Percentiles rank a stretch among this genome's conserved stretches.
These are phyloP conservation scores for Candida buenavistaensis DNA, from an alignment of 1,139 yeast genomes.

Conservation along the genomic window DNA sequence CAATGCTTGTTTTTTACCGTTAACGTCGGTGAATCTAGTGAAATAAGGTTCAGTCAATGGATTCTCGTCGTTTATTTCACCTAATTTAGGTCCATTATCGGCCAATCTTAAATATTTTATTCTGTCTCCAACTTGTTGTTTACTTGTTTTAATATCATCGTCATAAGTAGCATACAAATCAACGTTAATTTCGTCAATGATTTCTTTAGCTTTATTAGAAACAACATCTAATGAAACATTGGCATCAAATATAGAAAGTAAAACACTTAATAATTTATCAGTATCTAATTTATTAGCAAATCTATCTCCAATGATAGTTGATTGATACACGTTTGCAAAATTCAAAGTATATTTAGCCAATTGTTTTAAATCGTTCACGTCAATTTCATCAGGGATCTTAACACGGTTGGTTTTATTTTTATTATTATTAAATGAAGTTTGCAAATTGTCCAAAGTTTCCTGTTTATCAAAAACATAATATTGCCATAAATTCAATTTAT, in stretches of 20 bases:
- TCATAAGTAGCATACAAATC: constrained; percentile 77
- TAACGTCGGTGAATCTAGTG: constrained; percentile 59
- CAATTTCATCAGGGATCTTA: constrained; percentile 31
- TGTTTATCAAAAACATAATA: constrained; percentile 70
- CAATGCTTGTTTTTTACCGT: constrained; percentile 65
- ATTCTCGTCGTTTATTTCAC: constrained; percentile 50
- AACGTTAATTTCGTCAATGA: constrained; percentile 76
- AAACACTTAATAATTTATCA: constrained; percentile 47
- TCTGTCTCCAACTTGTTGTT: constrained; percentile 71
- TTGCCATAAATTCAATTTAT: constrained; percentile 77
- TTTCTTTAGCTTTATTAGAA: constrained; percentile 43
- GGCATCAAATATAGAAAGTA: constrained; percentile 31
- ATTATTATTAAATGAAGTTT: constrained; percentile 39
- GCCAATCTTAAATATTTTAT: constrained; percentile 76
- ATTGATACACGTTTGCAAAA: constrained; percentile 29
- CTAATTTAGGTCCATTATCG: constrained; percentile 75
- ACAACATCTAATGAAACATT: constrained; percentile 31
- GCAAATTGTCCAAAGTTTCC: constrained; percentile 31
- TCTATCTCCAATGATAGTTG: constrained; percentile 34
- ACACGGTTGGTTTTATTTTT: constrained; percentile 22
- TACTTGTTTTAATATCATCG: constrained; percentile 62
- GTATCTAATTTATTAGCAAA: constrained; percentile 56
- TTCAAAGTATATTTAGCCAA: constrained; percentile 55
- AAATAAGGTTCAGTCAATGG: constrained; percentile 89
- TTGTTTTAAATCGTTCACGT: constrained; percentile 34